Conservation (phyloP, 1,284 basidiomycete genomes). For the Pyrrhoderma noxium region DNA sequence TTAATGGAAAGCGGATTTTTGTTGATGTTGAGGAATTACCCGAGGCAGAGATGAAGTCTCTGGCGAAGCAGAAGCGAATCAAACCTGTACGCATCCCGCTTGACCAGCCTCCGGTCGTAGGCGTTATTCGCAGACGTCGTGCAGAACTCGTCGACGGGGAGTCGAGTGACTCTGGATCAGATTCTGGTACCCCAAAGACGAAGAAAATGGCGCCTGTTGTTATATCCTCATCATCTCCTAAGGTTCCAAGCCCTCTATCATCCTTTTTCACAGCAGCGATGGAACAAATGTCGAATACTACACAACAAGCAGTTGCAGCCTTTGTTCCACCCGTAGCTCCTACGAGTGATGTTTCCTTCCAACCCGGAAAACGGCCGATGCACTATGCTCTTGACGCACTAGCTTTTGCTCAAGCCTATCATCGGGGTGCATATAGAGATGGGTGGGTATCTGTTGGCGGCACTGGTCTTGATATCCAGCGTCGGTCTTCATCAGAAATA, state of each 20-base stretch:
- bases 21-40: conserved; percentile 91
- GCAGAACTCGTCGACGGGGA: conserved; percentile 40
- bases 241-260: conserved; percentile 61
- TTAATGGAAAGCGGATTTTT: conserved; percentile 82
- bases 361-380: conserved; percentile 55
- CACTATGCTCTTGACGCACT: conserved; percentile 76
- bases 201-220: conserved; percentile 18
- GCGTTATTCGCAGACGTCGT: conserved; percentile 58
- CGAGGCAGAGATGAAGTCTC: conserved; percentile 80
- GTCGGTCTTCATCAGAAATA: conserved; percentile 69
- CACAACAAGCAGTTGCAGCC: conserved; percentile 65
- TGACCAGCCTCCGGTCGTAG: conserved; percentile 82
- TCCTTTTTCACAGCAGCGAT: conserved; percentile 70
- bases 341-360: conserved; percentile 37
- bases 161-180: conserved; percentile 18
- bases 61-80: conserved; percentile 80
- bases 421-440: conserved; percentile 52
- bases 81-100: conserved; percentile 85
- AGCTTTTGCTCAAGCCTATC: conserved; percentile 70
- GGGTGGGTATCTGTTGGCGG: conserved; percentile 82
- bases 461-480: conserved; percentile 74
- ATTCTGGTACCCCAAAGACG: conserved; percentile 20
- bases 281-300: conserved; percentile 62
- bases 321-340: conserved; percentile 49
- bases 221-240: conserved; percentile 47